Evolutionary conservation across 2,329 filamentous ascomycete genomes (phyloP).

Genomic region (Pezicula radicicola): DNA sequence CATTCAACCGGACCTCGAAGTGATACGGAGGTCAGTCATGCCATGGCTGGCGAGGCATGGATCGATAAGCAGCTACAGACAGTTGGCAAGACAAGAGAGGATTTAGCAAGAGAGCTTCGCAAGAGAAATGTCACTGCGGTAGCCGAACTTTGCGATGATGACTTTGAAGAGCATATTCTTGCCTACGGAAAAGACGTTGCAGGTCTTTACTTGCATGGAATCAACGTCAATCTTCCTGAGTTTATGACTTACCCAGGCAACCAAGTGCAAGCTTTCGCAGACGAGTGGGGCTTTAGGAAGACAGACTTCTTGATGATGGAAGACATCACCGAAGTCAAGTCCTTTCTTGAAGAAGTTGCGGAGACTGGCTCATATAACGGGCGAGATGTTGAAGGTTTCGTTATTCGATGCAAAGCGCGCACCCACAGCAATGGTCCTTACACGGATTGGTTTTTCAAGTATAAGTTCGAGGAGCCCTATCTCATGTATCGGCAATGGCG

Average conservation of each 20-base stretch:
- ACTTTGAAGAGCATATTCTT: slow-evolving; percentile 94
- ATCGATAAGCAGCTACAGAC: slow-evolving; percentile 74
- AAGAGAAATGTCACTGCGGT: slow-evolving; percentile 89
- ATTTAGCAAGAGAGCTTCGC: slow-evolving; percentile 74
- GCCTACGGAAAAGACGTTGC: slow-evolving; percentile 80
- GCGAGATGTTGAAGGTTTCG: slow-evolving; percentile 94
- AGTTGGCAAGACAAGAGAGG: slow-evolving; percentile 73
- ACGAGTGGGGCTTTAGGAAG: slow-evolving; percentile 91
- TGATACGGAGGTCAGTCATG: slow-evolving; percentile 75
- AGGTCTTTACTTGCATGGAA: slow-evolving; percentile 90
- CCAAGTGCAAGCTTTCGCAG: slow-evolving; percentile 85
- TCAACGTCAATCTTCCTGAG: slow-evolving; percentile 91
- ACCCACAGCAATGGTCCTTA: slow-evolving; percentile 52
- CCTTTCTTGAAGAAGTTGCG: slow-evolving; percentile 79
- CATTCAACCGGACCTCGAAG: slow-evolving; percentile 85
- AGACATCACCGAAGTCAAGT: slow-evolving; percentile 69
- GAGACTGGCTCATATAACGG: slow-evolving; percentile 88
- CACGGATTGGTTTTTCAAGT: slow-evolving; percentile 99
- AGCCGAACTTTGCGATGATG: slow-evolving; percentile 92
- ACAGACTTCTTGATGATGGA: slow-evolving; percentile 77
- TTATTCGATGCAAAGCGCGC: slow-evolving; percentile 79
- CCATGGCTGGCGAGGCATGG: slow-evolving; percentile 77
- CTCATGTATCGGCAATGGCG: slow-evolving; percentile 99
- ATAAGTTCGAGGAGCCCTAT: slow-evolving; percentile 99
- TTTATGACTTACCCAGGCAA: slow-evolving; percentile 83